Conservation (phyloP, 768 basidiomycete genomes). For the Leccinum aurantiacum region DNA sequence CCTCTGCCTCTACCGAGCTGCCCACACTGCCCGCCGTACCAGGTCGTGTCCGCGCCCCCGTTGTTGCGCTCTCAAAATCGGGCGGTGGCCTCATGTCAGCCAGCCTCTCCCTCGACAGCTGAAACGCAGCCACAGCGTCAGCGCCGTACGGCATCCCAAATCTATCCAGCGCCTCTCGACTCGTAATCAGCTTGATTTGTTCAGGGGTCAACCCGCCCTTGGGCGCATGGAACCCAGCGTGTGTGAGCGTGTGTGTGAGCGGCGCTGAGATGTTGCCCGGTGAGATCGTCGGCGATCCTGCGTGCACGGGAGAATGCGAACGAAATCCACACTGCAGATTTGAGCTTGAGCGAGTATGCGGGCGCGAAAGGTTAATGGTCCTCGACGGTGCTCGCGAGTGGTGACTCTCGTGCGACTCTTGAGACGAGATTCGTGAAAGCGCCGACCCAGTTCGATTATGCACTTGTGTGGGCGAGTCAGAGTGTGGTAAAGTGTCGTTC, state of each 20-base stretch:
- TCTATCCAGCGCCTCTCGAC: conserved; percentile 59
- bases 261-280: conserved; percentile 75
- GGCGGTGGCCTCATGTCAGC: conserved; percentile 43
- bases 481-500: conserved; percentile 7
- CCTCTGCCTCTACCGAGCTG: not conserved
- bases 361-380: conserved; percentile 35
- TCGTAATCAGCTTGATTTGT: conserved; percentile 67
- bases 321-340: conserved; percentile 37
- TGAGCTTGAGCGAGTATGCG: conserved; percentile 38
- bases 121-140: conserved; percentile 63
- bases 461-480: conserved; percentile 14
- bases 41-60: not conserved
- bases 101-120: conserved; percentile 44
- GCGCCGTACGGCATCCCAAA: conserved; percentile 78
- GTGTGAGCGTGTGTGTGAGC: conserved; percentile 67
- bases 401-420: conserved; percentile 21
- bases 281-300: conserved; percentile 68
- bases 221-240: conserved; percentile 69
- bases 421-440: conserved; percentile 23
- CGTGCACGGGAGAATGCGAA: conserved; percentile 40
- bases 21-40: not conserved
- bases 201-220: conserved; percentile 45
- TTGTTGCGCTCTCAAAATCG: conserved; percentile 43
- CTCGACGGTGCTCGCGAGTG: conserved; percentile 27
- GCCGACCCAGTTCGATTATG: conserved; percentile 21